phyloP scores from a whole-genome alignment of 1,284 basidiomycete species.

The Rhodotorula glutinis region DNA sequence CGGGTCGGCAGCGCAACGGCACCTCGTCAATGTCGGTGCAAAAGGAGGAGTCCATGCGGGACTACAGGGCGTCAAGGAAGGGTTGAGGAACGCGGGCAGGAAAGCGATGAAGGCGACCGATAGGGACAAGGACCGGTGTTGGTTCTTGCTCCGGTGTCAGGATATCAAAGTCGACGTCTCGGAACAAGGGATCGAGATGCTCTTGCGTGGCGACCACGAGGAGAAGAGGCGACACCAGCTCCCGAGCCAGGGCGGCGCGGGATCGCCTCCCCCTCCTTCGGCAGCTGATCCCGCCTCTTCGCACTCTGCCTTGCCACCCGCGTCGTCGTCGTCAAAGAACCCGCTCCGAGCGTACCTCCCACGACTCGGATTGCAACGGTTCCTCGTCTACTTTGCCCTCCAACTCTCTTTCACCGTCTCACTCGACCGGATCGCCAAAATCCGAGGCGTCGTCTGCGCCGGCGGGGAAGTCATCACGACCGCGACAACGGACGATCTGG shows the following conservation, averaged over 20 bases:
- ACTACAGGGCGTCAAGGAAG: no score
- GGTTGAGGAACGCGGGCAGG: background rate
- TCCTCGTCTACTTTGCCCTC: constrained; percentile 18
- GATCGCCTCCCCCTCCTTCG: background rate
- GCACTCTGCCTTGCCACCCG: background rate
- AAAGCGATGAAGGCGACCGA: background rate
- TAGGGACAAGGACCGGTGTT: constrained; percentile 5
- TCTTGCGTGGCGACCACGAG: background rate
- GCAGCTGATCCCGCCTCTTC: background rate
- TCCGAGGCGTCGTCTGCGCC: constrained; percentile 13
- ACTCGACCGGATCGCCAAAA: constrained; percentile 5
- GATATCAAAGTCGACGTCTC: constrained; percentile 12
- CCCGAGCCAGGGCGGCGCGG: background rate
- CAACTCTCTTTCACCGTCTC: constrained; percentile 12
- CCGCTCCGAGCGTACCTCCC: background rate
- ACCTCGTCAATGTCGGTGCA: background rate
- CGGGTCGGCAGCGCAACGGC: constrained; percentile 1
- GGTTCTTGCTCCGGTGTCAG: constrained; percentile 10
- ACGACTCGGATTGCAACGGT: constrained; percentile 2
- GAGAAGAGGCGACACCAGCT: background rate
- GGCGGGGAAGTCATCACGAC: constrained; percentile 7
- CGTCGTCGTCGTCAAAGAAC: background rate
- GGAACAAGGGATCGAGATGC: background rate
- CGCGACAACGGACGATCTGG: background rate
- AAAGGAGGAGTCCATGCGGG: background rate